Evolutionary conservation across 257 asterid genomes (phyloP).

Genomic region (Solanum pennellii): DNA sequence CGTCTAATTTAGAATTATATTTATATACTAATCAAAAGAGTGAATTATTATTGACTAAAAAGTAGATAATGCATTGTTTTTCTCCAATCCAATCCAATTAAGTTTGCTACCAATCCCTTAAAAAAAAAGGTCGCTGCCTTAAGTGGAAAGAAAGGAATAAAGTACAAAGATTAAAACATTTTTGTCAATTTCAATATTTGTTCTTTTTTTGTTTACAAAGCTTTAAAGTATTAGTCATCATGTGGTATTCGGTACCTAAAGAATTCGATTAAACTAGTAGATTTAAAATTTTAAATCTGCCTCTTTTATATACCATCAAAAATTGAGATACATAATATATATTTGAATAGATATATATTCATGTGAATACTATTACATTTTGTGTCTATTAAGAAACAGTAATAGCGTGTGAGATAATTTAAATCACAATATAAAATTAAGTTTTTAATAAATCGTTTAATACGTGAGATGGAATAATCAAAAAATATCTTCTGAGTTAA

Average conservation of each 20-base stretch:
- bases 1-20: accelerated
- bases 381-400: not conserved
- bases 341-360: not conserved
- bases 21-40: not conserved
- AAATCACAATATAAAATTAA: not conserved
- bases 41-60: not conserved
- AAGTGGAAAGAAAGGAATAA: not conserved
- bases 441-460: not conserved
- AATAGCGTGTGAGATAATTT: not conserved
- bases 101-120: not conserved
- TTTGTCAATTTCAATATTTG: not conserved
- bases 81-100: not conserved
- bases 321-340: not conserved
- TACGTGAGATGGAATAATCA: not conserved
- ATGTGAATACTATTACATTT: not conserved
- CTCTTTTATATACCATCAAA: not conserved
- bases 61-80: not conserved
- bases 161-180: not conserved
- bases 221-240: not conserved
- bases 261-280: not conserved
- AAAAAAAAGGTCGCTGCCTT: not conserved
- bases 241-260: not conserved
- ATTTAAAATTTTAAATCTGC: accelerated
- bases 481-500: not conserved
- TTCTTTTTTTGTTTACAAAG: not conserved